Base-by-base conservation (phyloP, 2,329 filamentous ascomycete species). In the Colletotrichum sp. region DNA sequence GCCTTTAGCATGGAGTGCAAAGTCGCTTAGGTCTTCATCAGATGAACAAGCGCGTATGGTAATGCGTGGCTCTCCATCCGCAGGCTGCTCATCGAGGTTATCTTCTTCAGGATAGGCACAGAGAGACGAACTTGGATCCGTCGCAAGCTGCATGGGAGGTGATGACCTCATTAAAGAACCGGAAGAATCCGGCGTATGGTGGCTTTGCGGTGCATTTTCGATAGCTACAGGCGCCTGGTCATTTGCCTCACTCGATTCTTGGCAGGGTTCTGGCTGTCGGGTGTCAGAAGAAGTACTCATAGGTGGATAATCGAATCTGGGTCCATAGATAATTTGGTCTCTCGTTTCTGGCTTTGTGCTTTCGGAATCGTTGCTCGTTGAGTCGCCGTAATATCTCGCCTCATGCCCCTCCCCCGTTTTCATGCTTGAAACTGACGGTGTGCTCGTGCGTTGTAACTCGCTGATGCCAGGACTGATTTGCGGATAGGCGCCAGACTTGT, bases 401-500 rank as follows among this genome's bases (percentile, higher is more conserved):
- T 52, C 44, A 21, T 52, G 10, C n/a, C n/a, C 44, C 44, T 60
- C 15, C 18, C 32, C 15, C 26, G 21, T 8, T 8, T 68, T 24
- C 3, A 30, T 68, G 30, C 28, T 26, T 26, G 15, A 32, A 36
- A 21, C 12, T 28, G 59, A 15, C 28, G 30, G 16, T 15, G 10
- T 24, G 59, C 59, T 36, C n/a, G n/a, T 52, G 5, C 18, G 7
- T 36, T 7, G 32, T 12, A 71, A 26, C 12, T 74, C 36, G 52
- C 72, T 75, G 12, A 44, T 36, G 10, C 70, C 66, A 16, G 66
- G 71, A 28, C 70, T 76, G 34, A 74, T 75, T 9, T 70, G 12
- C 8, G 34, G 24, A 26, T 24, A 12, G 18, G 36, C 5, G 7
- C 30, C 15, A 12, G 8, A 13, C 24, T 44, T 63, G 10, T 13